Conservation (phyloP, 2,329 filamentous ascomycete species). For the Torrubiella hemipterigena region DNA sequence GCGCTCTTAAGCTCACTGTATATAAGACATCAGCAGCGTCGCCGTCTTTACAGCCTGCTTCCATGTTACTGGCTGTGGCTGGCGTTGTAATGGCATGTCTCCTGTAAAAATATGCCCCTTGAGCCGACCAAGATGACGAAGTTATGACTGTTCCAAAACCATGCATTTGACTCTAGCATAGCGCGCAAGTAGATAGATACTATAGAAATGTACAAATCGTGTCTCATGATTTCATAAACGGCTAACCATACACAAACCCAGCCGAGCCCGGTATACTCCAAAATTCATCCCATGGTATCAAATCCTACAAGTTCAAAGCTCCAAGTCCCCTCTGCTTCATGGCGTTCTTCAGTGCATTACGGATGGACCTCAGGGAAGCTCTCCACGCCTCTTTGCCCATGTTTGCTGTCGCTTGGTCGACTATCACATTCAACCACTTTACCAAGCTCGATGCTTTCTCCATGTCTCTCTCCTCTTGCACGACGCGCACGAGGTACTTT, state of each 20-base stretch:
- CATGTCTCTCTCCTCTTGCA: slow-evolving; percentile 66
- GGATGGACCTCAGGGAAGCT: slow-evolving; percentile 28
- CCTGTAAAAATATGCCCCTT: too few species aligned
- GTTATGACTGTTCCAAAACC: too few species aligned
- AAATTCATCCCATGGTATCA: too few species aligned
- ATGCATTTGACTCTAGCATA: too few species aligned
- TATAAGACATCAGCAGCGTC: slow-evolving; percentile 19
- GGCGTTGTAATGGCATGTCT: slow-evolving; percentile 3
- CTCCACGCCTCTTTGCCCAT: slow-evolving; percentile 33
- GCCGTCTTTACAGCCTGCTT: background rate
- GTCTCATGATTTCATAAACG: too few species aligned
- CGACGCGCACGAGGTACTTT: slow-evolving; percentile 59
- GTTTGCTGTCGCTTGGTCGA: slow-evolving; percentile 30
- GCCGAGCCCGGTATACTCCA: too few species aligned
- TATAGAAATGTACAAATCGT: too few species aligned
- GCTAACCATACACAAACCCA: too few species aligned
- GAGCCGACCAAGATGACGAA: too few species aligned
- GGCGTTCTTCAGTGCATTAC: slow-evolving; percentile 40
- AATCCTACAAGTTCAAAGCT: slow-evolving; percentile 33
- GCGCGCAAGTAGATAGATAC: too few species aligned
- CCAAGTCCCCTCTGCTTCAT: slow-evolving; percentile 44
- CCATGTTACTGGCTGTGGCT: slow-evolving; percentile 3
- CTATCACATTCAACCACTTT: slow-evolving; percentile 51
- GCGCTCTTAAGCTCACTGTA: slow-evolving; percentile 34
- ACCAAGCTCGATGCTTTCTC: slow-evolving; percentile 60